Conservation (phyloP, 2,329 filamentous ascomycete genomes). For the Plectosphaerella cucumerina region DNA sequence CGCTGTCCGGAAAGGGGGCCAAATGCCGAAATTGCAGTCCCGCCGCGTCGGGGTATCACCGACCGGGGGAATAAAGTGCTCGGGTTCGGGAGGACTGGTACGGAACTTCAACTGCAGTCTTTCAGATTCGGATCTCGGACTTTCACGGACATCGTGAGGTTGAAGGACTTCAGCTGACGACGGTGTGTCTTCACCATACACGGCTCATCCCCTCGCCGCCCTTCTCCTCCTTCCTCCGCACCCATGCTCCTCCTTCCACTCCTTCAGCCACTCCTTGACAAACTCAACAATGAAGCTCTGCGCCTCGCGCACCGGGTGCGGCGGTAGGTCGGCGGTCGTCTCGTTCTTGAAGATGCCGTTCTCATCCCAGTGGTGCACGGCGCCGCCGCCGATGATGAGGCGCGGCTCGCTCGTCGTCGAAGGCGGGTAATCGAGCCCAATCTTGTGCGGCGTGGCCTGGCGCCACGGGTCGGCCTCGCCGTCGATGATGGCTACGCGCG, state of each 20-base stretch:
- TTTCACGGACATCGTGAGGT: too few relatives aligned
- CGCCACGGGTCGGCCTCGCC: constrained; percentile 80
- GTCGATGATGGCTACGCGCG: constrained; percentile 72
- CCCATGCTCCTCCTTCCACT: constrained; percentile 38
- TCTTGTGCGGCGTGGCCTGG: constrained; percentile 65
- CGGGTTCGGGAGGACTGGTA: too few relatives aligned
- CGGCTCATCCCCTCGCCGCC: too few relatives aligned
- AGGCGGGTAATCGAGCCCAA: constrained; percentile 49
- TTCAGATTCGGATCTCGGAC: too few relatives aligned
- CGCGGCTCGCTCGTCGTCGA: constrained; percentile 65
- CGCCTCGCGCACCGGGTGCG: constrained; percentile 50
- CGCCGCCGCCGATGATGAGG: constrained; percentile 64
- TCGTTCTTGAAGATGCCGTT: constrained; percentile 63
- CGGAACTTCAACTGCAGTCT: too few relatives aligned
- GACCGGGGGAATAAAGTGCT: too few relatives aligned
- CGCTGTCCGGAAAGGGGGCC: too few relatives aligned
- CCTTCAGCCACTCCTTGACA: constrained; percentile 63
- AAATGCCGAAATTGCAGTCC: too few relatives aligned
- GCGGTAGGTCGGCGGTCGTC: constrained; percentile 54
- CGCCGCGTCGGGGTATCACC: too few relatives aligned
- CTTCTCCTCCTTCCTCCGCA: neutral
- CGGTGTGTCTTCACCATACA: too few relatives aligned
- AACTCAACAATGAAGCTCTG: constrained; percentile 57
- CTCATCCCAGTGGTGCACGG: constrained; percentile 78
- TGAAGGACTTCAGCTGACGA: too few relatives aligned